Conservation (phyloP, 2,329 filamentous ascomycete species). For the Metarhizium guizhouense region DNA sequence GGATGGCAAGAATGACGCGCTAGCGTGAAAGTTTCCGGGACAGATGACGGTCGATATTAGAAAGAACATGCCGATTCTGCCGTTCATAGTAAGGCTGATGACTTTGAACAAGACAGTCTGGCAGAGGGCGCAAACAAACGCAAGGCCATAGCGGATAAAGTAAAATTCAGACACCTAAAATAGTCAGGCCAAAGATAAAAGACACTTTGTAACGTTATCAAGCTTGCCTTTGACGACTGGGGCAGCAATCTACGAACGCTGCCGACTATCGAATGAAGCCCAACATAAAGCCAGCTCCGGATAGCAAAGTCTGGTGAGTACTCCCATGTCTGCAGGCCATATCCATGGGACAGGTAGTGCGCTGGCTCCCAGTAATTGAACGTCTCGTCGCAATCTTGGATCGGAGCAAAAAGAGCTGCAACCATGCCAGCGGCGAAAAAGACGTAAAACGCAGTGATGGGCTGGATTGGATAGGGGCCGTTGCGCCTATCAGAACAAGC, state of each 20-base stretch:
- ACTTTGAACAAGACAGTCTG: conserved; percentile 75
- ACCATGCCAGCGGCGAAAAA: conserved; percentile 66
- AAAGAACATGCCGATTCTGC: conserved; percentile 78
- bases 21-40: conserved; percentile 90
- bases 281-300: conserved; percentile 87
- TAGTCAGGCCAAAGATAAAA: not conserved
- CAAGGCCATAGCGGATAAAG: conserved; percentile 68
- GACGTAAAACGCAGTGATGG: conserved; percentile 70
- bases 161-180: conserved; percentile 68
- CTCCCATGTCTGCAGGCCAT: conserved; percentile 96
- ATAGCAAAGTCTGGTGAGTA: conserved; percentile 94
- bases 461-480: conserved; percentile 55
- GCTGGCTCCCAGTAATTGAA: conserved; percentile 99
- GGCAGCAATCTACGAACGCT: conserved; percentile 57
- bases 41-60: conserved; percentile 67
- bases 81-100: conserved; percentile 67
- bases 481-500: conserved; percentile 26
- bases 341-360: conserved; percentile 87
- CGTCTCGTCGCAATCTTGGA: conserved; percentile 96
- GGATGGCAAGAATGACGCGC: conserved; percentile 78
- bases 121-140: conserved; percentile 67
- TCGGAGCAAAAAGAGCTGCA: conserved; percentile 76
- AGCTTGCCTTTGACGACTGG: conserved; percentile 46
- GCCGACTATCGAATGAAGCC: conserved; percentile 65
- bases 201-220: not conserved